Percentiles rank a stretch among this genome's conserved stretches.
These are phyloP conservation scores for Chloris gayana DNA, from an alignment of 176 grass and related monocot genomes.

Conservation along the genomic window DNA sequence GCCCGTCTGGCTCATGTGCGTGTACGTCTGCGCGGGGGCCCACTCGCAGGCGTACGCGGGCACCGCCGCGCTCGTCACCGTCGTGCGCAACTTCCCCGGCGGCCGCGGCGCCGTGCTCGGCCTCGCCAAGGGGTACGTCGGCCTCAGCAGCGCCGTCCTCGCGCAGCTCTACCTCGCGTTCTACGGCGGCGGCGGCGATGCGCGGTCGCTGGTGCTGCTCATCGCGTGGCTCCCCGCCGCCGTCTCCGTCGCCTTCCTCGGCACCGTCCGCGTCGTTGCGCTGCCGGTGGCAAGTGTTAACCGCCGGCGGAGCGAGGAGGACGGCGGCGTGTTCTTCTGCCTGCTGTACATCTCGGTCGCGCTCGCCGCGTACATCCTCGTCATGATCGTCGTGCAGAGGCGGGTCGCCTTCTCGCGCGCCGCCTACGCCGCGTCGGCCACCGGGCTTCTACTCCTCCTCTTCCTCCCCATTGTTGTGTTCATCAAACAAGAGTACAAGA, in stretches of 20 bases:
- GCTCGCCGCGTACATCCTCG: conserved; percentile 40
- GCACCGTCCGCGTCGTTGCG: not conserved
- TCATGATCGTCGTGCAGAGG: conserved; percentile 50
- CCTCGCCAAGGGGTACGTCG: conserved; percentile 64
- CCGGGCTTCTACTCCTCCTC: conserved; percentile 40
- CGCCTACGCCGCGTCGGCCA: conserved; percentile 21
- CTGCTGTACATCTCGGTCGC: conserved; percentile 59
- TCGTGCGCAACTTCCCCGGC: conserved; percentile 61
- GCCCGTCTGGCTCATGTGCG: conserved; percentile 47
- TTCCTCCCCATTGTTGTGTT: conserved; percentile 51
- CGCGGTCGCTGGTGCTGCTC: conserved; percentile 51
- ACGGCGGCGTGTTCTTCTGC: conserved; percentile 35
- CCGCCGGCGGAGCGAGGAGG: not conserved
- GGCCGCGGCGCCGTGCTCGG: conserved; percentile 53
- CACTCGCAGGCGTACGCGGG: conserved; percentile 48
- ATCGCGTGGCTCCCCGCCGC: conserved; percentile 61
- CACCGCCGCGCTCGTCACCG: conserved; percentile 49
- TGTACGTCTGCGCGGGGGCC: conserved; percentile 49
- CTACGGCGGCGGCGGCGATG: conserved; percentile 37
- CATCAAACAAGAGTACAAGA: conserved; percentile 39
- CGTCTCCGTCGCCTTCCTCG: conserved; percentile 46
- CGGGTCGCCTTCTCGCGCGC: conserved; percentile 12
- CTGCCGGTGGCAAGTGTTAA: no score
- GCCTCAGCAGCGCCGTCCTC: conserved; percentile 77
- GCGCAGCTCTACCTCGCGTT: conserved; percentile 68